A percentile compares a stretch with the other conserved stretches of the same genome.
phyloP scores from a whole-genome alignment of 495 filamentous ascomycete genomes.

The Halenospora varia region DNA sequence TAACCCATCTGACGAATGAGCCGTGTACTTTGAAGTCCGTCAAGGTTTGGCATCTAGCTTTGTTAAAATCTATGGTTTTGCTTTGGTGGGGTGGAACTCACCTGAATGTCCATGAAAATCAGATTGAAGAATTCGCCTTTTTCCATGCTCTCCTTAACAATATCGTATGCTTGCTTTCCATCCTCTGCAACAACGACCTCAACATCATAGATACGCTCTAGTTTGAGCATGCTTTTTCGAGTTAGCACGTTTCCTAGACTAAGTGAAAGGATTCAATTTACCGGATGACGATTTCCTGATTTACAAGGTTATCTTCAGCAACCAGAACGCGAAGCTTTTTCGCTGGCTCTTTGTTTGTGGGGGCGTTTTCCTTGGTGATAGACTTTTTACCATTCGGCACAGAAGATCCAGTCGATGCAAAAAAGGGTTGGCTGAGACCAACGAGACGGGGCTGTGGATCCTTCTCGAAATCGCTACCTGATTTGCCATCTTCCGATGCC shows the following conservation, averaged over 20 bases:
- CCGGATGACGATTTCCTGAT: constrained; percentile 84
- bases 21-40: constrained; percentile 83
- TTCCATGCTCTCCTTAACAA: constrained; percentile 79
- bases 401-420: constrained; percentile 47
- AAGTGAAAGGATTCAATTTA: constrained; percentile 24
- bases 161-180: constrained; percentile 84
- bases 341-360: constrained; percentile 39
- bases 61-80: constrained; percentile 5
- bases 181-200: constrained; percentile 73
- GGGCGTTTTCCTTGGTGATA: constrained; percentile 37
- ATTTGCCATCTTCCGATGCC: background rate
- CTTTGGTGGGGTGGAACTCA: constrained; percentile 9
- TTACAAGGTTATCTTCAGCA: constrained; percentile 92
- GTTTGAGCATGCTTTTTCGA: constrained; percentile 45
- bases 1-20: constrained; percentile 86
- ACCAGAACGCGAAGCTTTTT: constrained; percentile 80
- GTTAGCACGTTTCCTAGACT: constrained; percentile 18
- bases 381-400: constrained; percentile 11
- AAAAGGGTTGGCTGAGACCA: constrained; percentile 80
- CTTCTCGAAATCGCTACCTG: constrained; percentile 15
- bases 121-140: constrained; percentile 66
- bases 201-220: constrained; percentile 54
- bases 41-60: constrained; percentile 82
- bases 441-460: constrained; percentile 53
- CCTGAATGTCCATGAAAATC: constrained; percentile 85